These are phyloP conservation scores for Penicillium robsamsonii DNA, from an alignment of 495 filamentous ascomycete species.

Conservation along the genomic window DNA sequence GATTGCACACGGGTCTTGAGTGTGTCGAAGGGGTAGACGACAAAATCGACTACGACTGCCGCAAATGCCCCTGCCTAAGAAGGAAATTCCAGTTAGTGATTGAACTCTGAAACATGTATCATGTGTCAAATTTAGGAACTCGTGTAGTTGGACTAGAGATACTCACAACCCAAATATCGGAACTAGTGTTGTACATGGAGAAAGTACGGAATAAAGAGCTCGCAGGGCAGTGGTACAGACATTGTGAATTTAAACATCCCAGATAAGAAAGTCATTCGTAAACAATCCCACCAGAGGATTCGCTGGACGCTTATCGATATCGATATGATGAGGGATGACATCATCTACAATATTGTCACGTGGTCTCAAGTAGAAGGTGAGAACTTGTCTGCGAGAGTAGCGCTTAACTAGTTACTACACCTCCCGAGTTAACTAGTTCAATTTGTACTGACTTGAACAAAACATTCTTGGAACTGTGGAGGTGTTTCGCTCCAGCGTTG, in stretches of 20 bases:
- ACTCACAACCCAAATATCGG: conserved; percentile 52
- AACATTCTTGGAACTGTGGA: too few relatives aligned
- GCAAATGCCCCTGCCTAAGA: conserved; percentile 74
- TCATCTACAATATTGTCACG: not conserved
- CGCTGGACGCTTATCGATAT: not conserved
- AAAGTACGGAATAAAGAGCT: not conserved
- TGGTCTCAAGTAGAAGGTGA: not conserved
- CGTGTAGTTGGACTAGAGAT: not conserved
- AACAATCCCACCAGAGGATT: not conserved
- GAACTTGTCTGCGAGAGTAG: not conserved
- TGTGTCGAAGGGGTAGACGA: conserved; percentile 82
- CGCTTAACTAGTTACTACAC: too few relatives aligned
- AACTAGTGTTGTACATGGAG: conserved; percentile 48
- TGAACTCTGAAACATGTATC: not conserved
- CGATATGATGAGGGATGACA: conserved; percentile 8
- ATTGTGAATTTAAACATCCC: not conserved
- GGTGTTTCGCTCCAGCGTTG: not conserved
- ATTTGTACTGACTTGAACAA: not conserved
- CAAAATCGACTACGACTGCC: conserved; percentile 74
- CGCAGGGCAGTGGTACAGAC: not conserved
- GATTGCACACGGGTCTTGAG: conserved; percentile 84
- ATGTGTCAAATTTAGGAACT: not conserved
- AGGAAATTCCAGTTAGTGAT: not conserved
- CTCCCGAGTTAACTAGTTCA: not conserved
- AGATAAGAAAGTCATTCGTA: not conserved